Conservation (phyloP, 495 filamentous ascomycete species). For the Trichoderma erinaceum region DNA sequence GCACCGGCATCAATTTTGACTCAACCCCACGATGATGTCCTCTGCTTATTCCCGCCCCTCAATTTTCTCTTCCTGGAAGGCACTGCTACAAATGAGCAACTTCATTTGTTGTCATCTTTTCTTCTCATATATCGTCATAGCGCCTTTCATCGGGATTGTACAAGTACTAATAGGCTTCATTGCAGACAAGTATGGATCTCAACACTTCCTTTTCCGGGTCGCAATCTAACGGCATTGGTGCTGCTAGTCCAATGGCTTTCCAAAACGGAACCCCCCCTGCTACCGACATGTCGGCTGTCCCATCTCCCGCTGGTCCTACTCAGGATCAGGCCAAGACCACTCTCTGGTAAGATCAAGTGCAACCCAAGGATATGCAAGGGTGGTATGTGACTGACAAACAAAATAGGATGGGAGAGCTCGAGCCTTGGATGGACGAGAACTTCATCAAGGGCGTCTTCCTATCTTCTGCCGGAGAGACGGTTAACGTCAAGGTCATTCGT, state of each 20-base stretch:
- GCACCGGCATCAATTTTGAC: no score
- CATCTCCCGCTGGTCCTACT: conserved; percentile 5
- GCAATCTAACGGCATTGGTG: background rate
- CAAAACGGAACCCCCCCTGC: conserved; percentile 14
- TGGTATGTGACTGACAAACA: conserved; percentile 23
- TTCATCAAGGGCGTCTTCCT: conserved; percentile 94
- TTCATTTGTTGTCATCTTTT: background rate
- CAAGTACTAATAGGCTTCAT: background rate
- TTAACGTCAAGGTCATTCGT: conserved; percentile 99
- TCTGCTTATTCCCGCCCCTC: background rate
- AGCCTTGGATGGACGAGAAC: conserved; percentile 98
- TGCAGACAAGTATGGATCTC: conserved; percentile 10
- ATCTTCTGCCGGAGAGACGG: conserved; percentile 74
- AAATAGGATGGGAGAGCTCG: conserved; percentile 95
- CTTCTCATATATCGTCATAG: background rate
- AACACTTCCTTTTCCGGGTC: background rate
- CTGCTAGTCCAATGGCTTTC: conserved; percentile 9
- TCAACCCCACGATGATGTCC: no score
- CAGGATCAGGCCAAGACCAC: conserved; percentile 35
- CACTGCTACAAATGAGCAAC: background rate
- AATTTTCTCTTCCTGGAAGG: background rate
- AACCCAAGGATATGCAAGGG: background rate
- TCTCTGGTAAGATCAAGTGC: conserved; percentile 34
- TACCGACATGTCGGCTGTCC: conserved; percentile 11
- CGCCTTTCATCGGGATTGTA: no score